A percentile compares a stretch with the other conserved stretches of the same genome.
Evolutionary conservation across 208 protist genomes (phyloP).

Genomic region (Wallacemonas sp.): DNA sequence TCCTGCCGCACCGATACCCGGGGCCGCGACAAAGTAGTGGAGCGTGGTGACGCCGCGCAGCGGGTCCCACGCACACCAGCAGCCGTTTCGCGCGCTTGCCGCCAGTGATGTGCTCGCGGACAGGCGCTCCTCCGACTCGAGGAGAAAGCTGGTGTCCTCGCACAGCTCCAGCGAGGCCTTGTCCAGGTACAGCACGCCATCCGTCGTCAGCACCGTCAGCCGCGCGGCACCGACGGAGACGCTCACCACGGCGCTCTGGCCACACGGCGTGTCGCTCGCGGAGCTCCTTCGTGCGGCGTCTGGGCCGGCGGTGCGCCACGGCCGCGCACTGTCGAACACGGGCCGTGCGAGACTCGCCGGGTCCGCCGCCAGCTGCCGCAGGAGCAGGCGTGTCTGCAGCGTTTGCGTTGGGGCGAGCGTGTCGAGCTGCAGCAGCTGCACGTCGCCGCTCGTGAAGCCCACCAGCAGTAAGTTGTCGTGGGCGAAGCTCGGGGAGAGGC

Average conservation of each 20-base stretch:
- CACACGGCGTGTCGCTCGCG: not conserved
- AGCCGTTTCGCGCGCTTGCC: conserved; percentile 19
- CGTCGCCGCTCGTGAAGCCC: conserved; percentile 54
- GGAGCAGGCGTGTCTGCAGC: conserved; percentile 28
- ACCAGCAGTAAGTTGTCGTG: conserved; percentile 47
- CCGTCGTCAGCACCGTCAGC: conserved; percentile 37
- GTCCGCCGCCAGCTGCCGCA: conserved; percentile 15
- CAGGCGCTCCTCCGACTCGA: conserved; percentile 7
- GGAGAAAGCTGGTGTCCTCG: conserved; percentile 4
- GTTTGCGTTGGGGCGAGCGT: conserved; percentile 9
- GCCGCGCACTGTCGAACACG: not conserved
- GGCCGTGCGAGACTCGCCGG: not conserved
- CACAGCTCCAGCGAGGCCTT: conserved; percentile 26
- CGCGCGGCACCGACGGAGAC: conserved; percentile 31
- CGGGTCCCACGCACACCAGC: conserved; percentile 31
- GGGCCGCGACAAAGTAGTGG: not conserved
- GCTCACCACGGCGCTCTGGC: conserved; percentile 20
- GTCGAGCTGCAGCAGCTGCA: conserved; percentile 63
- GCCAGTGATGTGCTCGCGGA: not conserved
- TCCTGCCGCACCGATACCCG: no score
- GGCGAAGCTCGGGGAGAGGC: conserved; percentile 36
- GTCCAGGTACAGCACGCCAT: conserved; percentile 40
- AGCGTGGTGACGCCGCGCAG: not conserved
- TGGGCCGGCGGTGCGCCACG: not conserved
- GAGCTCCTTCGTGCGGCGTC: not conserved